phyloP scores from a whole-genome alignment of 495 filamentous ascomycete genomes.

The Penicillium pulvis region DNA sequence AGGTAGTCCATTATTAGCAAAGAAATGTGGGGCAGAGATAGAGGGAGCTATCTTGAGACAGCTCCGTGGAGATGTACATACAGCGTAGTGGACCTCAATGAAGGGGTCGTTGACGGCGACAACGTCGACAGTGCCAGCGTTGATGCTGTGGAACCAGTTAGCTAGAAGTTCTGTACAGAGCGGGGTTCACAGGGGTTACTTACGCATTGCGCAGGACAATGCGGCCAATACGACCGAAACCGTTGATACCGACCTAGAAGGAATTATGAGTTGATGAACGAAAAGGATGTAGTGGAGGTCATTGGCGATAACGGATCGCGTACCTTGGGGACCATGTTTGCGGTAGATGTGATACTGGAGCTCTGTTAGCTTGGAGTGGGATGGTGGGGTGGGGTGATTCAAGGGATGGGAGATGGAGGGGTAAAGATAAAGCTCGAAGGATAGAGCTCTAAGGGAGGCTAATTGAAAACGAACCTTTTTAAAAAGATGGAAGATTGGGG shows the following conservation, averaged over 20 bases:
- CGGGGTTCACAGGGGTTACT: conserved; percentile 36
- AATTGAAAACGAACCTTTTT: conserved; percentile 12
- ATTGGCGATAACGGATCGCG: conserved; percentile 5
- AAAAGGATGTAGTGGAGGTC: not conserved
- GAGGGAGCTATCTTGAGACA: not conserved
- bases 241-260: conserved; percentile 92
- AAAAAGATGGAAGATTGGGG: conserved; percentile 16
- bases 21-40: too few relatives aligned
- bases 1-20: conserved; percentile 4
- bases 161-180: conserved; percentile 17
- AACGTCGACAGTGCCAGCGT: conserved; percentile 81
- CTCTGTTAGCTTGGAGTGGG: conserved; percentile 13
- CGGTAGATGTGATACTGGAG: conserved; percentile 20
- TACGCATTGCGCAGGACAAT: conserved; percentile 90
- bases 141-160: conserved; percentile 64
- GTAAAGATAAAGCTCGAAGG: not conserved
- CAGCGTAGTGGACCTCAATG: conserved; percentile 97
- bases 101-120: conserved; percentile 99
- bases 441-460: not conserved
- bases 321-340: conserved; percentile 51
- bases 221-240: conserved; percentile 98
- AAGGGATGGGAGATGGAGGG: conserved; percentile 11
- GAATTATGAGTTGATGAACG: conserved; percentile 3
- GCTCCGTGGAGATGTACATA: conserved; percentile 52
- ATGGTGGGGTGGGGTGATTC: not conserved